Evolutionary conservation across 306 rosid genomes (phyloP), one percentile per base, ranked within the genome.

Genomic region (Argentina anserina): DNA sequence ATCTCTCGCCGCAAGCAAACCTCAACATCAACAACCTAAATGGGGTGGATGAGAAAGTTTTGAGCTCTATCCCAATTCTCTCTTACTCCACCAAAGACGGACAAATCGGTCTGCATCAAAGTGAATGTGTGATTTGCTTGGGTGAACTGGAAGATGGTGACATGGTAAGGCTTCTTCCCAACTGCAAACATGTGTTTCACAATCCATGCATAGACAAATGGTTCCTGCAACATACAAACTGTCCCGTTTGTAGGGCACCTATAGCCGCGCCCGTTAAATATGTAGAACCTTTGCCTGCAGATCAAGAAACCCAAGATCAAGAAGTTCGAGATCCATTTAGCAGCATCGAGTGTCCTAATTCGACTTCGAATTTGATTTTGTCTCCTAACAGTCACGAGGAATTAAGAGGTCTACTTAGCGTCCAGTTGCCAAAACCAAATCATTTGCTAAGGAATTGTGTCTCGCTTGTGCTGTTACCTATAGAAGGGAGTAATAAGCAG

Each of bases 91-190:
- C 21, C 0, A 60, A 69, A 8, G 55, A 15, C 5, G 40, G 31
- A 10, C 36, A 1, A 17, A 67, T 78, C 31, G 45, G 40, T 1
- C 33, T 52, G 43, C 81, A 77, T 40, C 89, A 83, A 17, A 75
- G 49, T 12, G 91, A 89, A 61, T 89, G 95, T n/a, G 76, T 74
- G n/a, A 77, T 89, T 72, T 87, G 95, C 74, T 73, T 89, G 13
- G 86, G 84, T 0, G 87, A 83, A 37, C 55, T 84, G 33, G 76
- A 78, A 41, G 88, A 81, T 1, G 80, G 71, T 3, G 88, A 75
- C 6, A 10, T 49, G 69, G 83, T 89, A 2, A 58, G 89, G 1
- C 33, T 81, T 43, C 58, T 89, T 43, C 91, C 95, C 6, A 33
- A 69, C 34, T 89, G 95, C 34, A 39, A 47, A 3, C 94, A 89